These are phyloP conservation scores for Russula vinacea DNA, from an alignment of 768 basidiomycete species.

Conservation along the genomic window DNA sequence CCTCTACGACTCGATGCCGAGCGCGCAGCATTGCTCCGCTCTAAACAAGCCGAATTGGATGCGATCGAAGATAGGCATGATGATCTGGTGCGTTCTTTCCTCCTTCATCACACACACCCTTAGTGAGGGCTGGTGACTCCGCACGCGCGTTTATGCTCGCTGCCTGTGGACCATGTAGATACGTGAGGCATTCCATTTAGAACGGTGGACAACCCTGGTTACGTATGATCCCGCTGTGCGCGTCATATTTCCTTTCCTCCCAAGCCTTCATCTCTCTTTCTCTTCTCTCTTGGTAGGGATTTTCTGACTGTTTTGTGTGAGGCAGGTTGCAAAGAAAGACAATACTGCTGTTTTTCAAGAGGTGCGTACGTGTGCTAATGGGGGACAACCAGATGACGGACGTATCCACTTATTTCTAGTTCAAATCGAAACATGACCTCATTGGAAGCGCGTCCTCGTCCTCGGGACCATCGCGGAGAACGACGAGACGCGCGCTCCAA, in stretches of 20 bases:
- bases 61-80: slow-evolving; percentile 65
- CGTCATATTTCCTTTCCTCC: not conserved
- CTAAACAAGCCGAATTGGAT: slow-evolving; percentile 59
- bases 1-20: slow-evolving; percentile 36
- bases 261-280: not conserved
- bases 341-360: slow-evolving; percentile 67
- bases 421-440: slow-evolving; percentile 60
- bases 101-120: slow-evolving; percentile 3
- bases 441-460: slow-evolving; percentile 45
- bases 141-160: slow-evolving; percentile 2
- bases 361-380: slow-evolving; percentile 43
- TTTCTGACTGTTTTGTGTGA: not conserved
- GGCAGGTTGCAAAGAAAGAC: slow-evolving; percentile 69
- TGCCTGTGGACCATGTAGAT: slow-evolving; percentile 45
- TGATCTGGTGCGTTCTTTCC: slow-evolving; percentile 52
- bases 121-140: not conserved
- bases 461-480: slow-evolving; percentile 49
- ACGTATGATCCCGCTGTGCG: slow-evolving; percentile 73
- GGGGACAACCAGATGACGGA: not conserved
- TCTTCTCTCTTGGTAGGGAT: not conserved
- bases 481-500: slow-evolving; percentile 57
- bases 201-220: slow-evolving; percentile 72
- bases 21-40: slow-evolving; percentile 49
- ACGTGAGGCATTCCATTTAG: slow-evolving; percentile 86
- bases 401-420: slow-evolving; percentile 40